A percentile compares a stretch with the other conserved stretches of the same genome.
These are phyloP conservation scores for Lasiodiplodia sp. DNA, from an alignment of 2,329 filamentous ascomycete genomes.

Conservation along the genomic window DNA sequence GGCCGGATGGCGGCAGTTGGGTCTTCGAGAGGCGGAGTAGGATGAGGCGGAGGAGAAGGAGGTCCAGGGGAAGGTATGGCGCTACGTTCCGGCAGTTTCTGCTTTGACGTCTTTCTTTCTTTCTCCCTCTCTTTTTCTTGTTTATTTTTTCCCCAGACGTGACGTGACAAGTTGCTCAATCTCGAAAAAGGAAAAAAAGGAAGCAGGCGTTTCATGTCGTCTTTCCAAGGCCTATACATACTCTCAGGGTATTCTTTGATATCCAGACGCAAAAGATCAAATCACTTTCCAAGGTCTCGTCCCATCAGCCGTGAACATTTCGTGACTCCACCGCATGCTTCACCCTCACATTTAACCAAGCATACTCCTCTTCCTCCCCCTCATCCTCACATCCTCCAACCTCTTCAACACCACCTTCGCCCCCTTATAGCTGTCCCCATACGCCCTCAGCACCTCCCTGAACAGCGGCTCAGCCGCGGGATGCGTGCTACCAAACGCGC, in stretches of 20 bases:
- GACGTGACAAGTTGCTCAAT: neutral
- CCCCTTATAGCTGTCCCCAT: slow-evolving; percentile 77
- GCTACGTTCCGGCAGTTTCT: neutral
- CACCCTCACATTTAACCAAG: slow-evolving; percentile 68
- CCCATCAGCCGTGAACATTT: neutral
- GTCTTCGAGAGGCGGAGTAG: slow-evolving; percentile 6
- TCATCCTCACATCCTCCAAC: slow-evolving; percentile 90
- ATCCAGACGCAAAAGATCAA: neutral
- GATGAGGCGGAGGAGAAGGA: neutral
- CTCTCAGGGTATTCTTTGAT: neutral
- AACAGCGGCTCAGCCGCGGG: slow-evolving; percentile 83
- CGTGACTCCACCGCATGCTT: neutral
- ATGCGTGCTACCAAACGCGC: slow-evolving; percentile 94
- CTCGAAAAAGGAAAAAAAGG: neutral
- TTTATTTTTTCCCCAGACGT: neutral
- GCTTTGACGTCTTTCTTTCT: neutral
- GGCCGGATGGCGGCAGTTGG: slow-evolving; percentile 2
- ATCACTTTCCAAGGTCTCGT: neutral
- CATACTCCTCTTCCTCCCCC: slow-evolving; percentile 97
- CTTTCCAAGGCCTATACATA: neutral
- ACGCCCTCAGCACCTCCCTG: slow-evolving; percentile 74
- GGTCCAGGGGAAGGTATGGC: slow-evolving; percentile 4
- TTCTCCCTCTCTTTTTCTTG: neutral
- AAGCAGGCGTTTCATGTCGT: neutral
- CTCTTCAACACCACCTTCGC: slow-evolving; percentile 77